Base-by-base conservation (phyloP, 2,329 filamentous ascomycete genomes). In the Amauroascus niger region DNA sequence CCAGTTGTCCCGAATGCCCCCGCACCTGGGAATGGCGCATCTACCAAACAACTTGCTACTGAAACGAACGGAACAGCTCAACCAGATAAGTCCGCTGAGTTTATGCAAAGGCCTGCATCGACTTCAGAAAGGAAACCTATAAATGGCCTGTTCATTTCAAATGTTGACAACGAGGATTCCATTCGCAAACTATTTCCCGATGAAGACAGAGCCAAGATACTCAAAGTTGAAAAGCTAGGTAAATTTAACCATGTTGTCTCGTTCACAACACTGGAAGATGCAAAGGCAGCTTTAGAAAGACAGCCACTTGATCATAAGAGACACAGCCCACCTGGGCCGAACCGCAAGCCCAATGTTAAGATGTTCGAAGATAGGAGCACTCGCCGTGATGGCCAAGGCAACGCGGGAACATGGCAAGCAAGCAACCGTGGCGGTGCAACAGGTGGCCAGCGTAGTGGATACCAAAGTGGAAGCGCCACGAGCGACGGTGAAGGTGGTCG, bases 121-220 rank as follows among this genome's bases (percentile, higher is more conserved):
- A 67, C 65, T 26, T 58, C 66, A 14, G 78, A 79, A 6, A 79
- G 73, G 64, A 79, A 88, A 64, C 81, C 79, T 61, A 88, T 85
- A 61, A 84, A 88, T 63, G 91, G 87, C 47, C 79, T 98, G 18
- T 98, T 96, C 69, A 83, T 98, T 57, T 87, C 87, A 73, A 90
- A 90, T 64, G 83, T 90, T 20, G 87, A 83, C 63, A 86, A 80
- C 52, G 87, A 91, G 60, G 87, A 95, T 30, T 87, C 90, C 57
- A 85, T 88, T 35, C 84, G 85, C 54, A 83, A 87, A 32, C 76
- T 95, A 22, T 91, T 98, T 66, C 76, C 81, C 1, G 83, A 93
- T 11, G 87, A 95, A 63, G 88, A 96, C 65, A 84, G 82, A 65
- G 67, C 79, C 30, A 96, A 94, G 74, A 88, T 96, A 59, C 70